Base-by-base conservation (phyloP, 2,329 filamentous ascomycete species). In the Epichloe amarillans region DNA sequence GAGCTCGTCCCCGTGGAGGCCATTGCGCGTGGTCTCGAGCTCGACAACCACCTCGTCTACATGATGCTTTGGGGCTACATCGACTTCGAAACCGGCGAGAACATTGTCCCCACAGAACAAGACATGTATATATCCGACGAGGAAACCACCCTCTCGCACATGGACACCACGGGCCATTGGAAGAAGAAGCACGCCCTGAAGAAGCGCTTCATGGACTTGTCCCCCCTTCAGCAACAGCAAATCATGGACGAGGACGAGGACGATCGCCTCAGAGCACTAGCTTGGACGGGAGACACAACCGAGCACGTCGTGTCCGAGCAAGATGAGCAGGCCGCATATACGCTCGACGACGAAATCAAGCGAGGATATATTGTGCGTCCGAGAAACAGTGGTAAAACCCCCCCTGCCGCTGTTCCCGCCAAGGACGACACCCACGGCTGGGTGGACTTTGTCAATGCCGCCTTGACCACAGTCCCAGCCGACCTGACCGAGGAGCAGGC, bases 21-120 rank as follows among this genome's bases (percentile, higher is more conserved):
- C 0, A 62, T 74, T 0, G 66, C 72, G 15, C 67, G 84, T 15
- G 62, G 70, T 0, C 60, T 86, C 36, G 55, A 71, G 21, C 61
- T 86, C n/a, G 70, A 81, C 50, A 54, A 68, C 12, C 71, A 76
- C 57, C 69, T 82, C 45, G 57, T 73, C 14, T 68, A 74, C 52
- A 82, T 86, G 72, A 70, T 82, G 56, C 54, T 77, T 15, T 86
- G 77, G 71, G 84, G 85, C 1, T 76, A 76, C 60, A 66, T 83
- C 30, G 72, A 84, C 62, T 72, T 70, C 48, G 46, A 61, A 4
- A 77, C 71, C 1, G 72, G 76, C 46, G 61, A 68, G 54, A 74
- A 80, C 60, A 58, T 78, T 5, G 69, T 73, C 0, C 75, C 77
- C 2, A 69, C 64, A 10, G 62, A 70, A 47, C 70, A 75, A 46